Evolutionary conservation across 306 rosid species (phyloP).

Genomic region (Prunus kanzakura): DNA sequence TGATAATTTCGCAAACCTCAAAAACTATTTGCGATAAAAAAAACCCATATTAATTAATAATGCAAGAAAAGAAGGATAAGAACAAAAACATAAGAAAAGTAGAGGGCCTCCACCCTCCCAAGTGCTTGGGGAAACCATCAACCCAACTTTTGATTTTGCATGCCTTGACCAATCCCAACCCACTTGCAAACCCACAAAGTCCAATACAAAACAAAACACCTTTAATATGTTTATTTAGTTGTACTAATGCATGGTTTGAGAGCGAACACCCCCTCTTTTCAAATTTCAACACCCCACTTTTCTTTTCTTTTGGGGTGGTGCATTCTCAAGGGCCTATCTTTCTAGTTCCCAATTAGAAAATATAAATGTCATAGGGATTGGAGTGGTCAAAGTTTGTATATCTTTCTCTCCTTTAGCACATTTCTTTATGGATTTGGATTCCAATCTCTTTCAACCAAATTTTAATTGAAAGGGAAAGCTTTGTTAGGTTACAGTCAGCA

Average conservation of each 20-base stretch:
- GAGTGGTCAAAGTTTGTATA: constrained; percentile 55
- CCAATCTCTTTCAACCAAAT: constrained; percentile 59
- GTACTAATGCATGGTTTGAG: constrained; percentile 14
- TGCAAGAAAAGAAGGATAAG: no score
- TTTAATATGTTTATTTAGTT: neutral
- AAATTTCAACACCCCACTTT: neutral
- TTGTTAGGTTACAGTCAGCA: constrained; percentile 43
- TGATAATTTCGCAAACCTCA: no score
- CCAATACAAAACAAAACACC: constrained; percentile 30
- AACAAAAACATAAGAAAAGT: no score
- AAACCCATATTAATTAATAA: no score
- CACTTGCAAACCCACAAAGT: neutral
- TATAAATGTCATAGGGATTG: constrained; percentile 31
- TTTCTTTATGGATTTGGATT: constrained; percentile 53
- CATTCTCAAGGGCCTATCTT: constrained; percentile 44
- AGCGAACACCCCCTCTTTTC: constrained; percentile 11
- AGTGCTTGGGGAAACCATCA: constrained; percentile 16
- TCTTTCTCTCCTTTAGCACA: constrained; percentile 27
- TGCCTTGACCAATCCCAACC: neutral
- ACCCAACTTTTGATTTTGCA: neutral
- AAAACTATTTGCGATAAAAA: no score
- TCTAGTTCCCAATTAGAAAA: neutral
- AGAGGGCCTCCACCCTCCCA: constrained; percentile 9
- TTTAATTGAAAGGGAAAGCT: constrained; percentile 35
- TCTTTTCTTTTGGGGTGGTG: constrained; percentile 8